A percentile compares a stretch with the other conserved stretches of the same genome.
Conservation (phyloP, 1,284 basidiomycete genomes). For the Malassezia sympodialis region DNA sequence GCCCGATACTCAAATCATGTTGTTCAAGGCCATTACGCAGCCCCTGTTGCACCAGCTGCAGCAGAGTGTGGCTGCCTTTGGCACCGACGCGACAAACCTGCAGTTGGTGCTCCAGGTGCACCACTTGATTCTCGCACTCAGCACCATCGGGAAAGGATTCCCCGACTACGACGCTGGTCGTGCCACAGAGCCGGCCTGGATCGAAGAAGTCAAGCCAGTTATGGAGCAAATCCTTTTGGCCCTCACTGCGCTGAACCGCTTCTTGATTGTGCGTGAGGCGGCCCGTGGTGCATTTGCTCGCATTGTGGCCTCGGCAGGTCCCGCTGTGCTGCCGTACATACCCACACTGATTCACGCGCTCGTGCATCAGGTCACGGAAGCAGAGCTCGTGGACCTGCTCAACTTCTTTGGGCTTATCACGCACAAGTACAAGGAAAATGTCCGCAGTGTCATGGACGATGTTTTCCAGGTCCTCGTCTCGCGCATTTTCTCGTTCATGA, state of each 20-base stretch:
- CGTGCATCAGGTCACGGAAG: slow-evolving; percentile 78
- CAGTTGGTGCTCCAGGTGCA: slow-evolving; percentile 77
- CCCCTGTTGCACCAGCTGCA: slow-evolving; percentile 72
- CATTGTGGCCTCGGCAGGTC: slow-evolving; percentile 78
- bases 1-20: slow-evolving; percentile 60
- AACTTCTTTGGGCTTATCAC: slow-evolving; percentile 83
- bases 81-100: slow-evolving; percentile 52
- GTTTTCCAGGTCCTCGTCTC: slow-evolving; percentile 74
- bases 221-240: slow-evolving; percentile 81
- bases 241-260: slow-evolving; percentile 74
- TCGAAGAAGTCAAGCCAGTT: slow-evolving; percentile 73
- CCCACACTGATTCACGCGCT: slow-evolving; percentile 78
- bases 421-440: slow-evolving; percentile 78
- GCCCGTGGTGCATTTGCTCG: slow-evolving; percentile 74
- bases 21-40: slow-evolving; percentile 61
- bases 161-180: slow-evolving; percentile 52
- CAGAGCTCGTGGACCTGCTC: slow-evolving; percentile 89
- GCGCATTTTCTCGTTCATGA: slow-evolving; percentile 71
- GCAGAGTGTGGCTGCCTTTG: slow-evolving; percentile 56
- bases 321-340: slow-evolving; percentile 63
- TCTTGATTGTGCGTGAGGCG: slow-evolving; percentile 82
- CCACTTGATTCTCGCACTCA: slow-evolving; percentile 87
- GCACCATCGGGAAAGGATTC: slow-evolving; percentile 92
- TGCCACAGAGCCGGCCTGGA: slow-evolving; percentile 59
- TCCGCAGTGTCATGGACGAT: slow-evolving; percentile 78